Conservation (phyloP, 129 eudicot species). For the Flaveria bidentis region DNA sequence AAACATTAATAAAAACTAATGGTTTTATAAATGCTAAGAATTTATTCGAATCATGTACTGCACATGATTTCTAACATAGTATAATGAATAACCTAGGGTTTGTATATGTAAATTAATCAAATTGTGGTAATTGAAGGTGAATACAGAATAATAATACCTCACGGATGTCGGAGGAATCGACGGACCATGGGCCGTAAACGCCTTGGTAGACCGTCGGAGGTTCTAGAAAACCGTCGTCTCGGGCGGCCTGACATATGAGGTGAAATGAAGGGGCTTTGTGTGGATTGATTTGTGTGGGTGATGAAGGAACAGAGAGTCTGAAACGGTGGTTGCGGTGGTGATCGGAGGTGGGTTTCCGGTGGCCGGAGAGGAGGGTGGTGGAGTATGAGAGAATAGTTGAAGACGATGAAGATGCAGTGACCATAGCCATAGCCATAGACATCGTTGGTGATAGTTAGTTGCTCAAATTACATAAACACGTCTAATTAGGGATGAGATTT, state of each 20-base stretch:
- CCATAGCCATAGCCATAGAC: constrained; percentile 37
- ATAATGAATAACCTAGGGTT: background rate
- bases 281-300: background rate
- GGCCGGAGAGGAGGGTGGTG: constrained; percentile 15
- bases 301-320: constrained; percentile 11
- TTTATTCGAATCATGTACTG: too few species aligned
- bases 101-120: background rate
- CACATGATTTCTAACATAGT: too few species aligned
- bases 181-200: constrained; percentile 83
- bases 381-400: constrained; percentile 16
- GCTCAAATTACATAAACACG: background rate
- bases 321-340: constrained; percentile 12
- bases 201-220: constrained; percentile 63
- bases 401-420: constrained; percentile 25
- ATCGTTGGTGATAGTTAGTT: constrained; percentile 25
- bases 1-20: too few species aligned
- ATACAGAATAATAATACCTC: constrained; percentile 42
- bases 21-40: too few species aligned
- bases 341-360: constrained; percentile 4
- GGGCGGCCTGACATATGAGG: constrained; percentile 45
- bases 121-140: background rate
- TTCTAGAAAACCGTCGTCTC: constrained; percentile 28
- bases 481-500: too few species aligned
- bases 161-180: constrained; percentile 72
- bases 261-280: constrained; percentile 11